Base-by-base conservation (phyloP, 2,329 filamentous ascomycete genomes). In the Sarocladium strictum region DNA sequence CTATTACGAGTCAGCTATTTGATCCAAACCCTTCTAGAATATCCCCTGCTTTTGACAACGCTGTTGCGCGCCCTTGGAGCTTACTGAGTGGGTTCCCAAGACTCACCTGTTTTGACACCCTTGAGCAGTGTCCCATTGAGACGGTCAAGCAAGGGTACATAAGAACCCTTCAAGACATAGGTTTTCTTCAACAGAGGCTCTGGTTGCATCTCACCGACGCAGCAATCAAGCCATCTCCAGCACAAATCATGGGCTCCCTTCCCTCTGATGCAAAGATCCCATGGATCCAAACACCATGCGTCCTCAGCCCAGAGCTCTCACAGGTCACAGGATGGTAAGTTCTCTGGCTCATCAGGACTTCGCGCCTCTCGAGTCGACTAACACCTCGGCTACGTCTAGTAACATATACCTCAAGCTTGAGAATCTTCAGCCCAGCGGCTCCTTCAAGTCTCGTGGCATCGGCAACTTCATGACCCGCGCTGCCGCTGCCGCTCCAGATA, bases 361-460 rank as follows among this genome's bases (percentile, higher is more conserved):
- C 23, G n/a, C n/a, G n/a, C 23, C 43, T 54, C 26, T 52, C 38
- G 58, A 54, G 63, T 55, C 62, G 62, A 37, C 47, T 49, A 4
- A 55, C 52, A 40, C 33, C 33, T 33, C 6, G 41, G 54, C n/a
- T 35, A 11, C 17, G 6, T 33, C 7, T 57, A 79, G 88, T 74
- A 85, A 87, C 72, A 83, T 95, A 68, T 89, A 88, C 69, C 83
- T 95, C 64, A 95, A 95, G 69, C 81, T 94, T 58, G 90, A 95
- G 63, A 89, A 88, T 66, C 80, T 91, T 54, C 90, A 96, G 65
- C 90, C 90, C 3, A 87, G 86, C 21, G 88, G 88, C 59, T 92
- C 88, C 37, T 96, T 95, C 82, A 94, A 95, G 69, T 92, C 88
- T 47, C 80, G 83, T 60, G 89, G 87, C 27, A 82, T 93, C 58